phyloP scores from a whole-genome alignment of 2,329 filamentous ascomycete species.

The Neonectria punicea region DNA sequence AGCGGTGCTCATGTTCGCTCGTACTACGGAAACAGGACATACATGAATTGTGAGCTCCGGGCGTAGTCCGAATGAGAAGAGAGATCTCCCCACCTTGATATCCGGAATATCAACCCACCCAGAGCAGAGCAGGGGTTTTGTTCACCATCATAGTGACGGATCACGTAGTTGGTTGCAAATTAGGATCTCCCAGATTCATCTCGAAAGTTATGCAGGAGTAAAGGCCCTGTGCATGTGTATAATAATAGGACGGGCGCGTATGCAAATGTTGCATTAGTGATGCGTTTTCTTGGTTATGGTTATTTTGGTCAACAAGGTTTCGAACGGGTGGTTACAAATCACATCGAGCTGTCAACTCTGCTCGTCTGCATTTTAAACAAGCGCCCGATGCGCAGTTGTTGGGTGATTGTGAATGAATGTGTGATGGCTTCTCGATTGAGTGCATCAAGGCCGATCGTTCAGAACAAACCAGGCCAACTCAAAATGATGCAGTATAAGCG shows the following conservation, averaged over 20 bases:
- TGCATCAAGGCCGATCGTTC: background rate
- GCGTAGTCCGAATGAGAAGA: background rate
- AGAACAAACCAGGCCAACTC: background rate
- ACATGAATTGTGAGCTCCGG: too few relatives aligned
- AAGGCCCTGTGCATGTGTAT: background rate
- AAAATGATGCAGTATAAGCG: background rate
- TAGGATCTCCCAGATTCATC: background rate
- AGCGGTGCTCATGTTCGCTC: too few relatives aligned
- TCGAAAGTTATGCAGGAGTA: background rate
- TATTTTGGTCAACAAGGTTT: background rate
- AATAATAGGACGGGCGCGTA: background rate
- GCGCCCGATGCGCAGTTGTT: background rate
- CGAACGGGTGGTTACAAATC: background rate
- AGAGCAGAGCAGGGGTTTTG: too few relatives aligned
- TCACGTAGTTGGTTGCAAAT: too few relatives aligned
- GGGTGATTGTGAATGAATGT: background rate
- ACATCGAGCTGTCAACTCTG: background rate
- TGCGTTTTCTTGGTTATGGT: background rate
- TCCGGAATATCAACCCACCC: background rate
- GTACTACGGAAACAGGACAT: too few relatives aligned
- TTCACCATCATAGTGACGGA: too few relatives aligned
- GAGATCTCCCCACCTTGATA: background rate
- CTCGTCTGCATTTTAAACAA: background rate
- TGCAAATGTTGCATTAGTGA: background rate
- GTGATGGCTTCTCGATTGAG: background rate